Base-by-base conservation (phyloP, 2,329 filamentous ascomycete genomes). In the Fusarium illudens region DNA sequence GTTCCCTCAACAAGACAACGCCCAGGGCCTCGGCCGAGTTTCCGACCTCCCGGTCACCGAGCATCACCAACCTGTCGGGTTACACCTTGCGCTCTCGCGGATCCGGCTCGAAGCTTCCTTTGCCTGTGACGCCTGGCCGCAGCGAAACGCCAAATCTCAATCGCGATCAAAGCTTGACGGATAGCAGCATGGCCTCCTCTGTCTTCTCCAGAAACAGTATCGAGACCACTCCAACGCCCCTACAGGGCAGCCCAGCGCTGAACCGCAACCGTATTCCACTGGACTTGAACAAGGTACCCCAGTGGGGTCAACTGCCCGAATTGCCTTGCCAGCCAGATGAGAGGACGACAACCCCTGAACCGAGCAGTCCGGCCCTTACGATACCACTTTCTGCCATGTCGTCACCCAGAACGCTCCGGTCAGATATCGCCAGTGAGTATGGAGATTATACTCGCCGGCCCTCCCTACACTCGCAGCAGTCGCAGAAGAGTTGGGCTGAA, bases 111-210 rank as follows among this genome's bases (percentile, higher is more conserved):
- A 79, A 78, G 49, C 71, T 82, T 4, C 81, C 81, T 1, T 70
- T 79, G 4, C 76, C 79, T 15, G 70, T 79, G 15, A 82, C 80
- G 3, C 79, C 79, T 1, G 78, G 74, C 60, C 75, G 79, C 13
- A 75, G 75, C 15, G 74, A 70, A 27, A 81, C 80, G 0, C 80
- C 81, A 2, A 74, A 68, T 7, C 68, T 78, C 27, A 68, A 71
- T 49, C 75, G 75, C 13, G 79, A 82, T 33, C 75, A 75, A 25
- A 81, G 79, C 49, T 75, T 79, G 55, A 80, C 80, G 12, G 81
- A 82, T 56, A 82, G 79, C 69, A 83, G 80, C 73, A 79, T 81
- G 77, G 65, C 77, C 0, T 82, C 80, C 9, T 83, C 81, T 3
- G 69, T 80, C 6, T 81, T 83, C 27, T 81, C 79, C 29, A 75